Percentiles rank a stretch among this genome's conserved stretches.
These are phyloP conservation scores for Rhododendron kiyosumense DNA, from an alignment of 148 eudicot genomes.

Conservation along the genomic window DNA sequence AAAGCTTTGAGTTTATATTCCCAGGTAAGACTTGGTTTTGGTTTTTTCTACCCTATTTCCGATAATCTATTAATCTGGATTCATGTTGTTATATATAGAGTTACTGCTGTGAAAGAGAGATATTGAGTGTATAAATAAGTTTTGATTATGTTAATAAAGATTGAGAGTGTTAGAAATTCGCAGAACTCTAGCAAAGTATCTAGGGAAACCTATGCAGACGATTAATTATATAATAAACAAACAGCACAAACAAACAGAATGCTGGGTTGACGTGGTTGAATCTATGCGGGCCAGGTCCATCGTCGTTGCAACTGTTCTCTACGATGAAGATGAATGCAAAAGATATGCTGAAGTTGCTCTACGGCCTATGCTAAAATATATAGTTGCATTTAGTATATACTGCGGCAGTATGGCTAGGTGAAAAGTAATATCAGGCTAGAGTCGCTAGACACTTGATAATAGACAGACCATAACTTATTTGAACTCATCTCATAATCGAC, in stretches of 20 bases:
- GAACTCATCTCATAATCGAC: too few species aligned
- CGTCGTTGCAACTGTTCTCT: not conserved
- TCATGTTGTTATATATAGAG: not conserved
- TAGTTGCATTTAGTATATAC: not conserved
- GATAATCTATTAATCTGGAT: not conserved
- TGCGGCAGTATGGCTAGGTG: not conserved
- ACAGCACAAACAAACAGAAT: not conserved
- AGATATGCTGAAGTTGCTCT: not conserved
- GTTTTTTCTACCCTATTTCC: not conserved
- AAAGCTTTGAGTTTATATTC: conserved; percentile 57
- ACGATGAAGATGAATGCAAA: not conserved
- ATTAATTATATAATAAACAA: not conserved
- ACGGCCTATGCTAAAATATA: too few species aligned
- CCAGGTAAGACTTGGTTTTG: conserved; percentile 33
- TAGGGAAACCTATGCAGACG: not conserved
- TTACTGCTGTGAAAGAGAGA: not conserved
- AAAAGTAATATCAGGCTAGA: not conserved
- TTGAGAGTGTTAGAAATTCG: not conserved
- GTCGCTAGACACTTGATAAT: not conserved
- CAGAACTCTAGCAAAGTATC: not conserved
- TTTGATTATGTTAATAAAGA: not conserved
- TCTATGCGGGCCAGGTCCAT: not conserved
- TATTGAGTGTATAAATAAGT: not conserved
- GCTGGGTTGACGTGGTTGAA: not conserved
- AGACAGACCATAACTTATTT: not conserved